Percentiles rank a stretch among this genome's conserved stretches.
phyloP scores from a whole-genome alignment of 176 grass and related monocot species.

The Poa annua region DNA sequence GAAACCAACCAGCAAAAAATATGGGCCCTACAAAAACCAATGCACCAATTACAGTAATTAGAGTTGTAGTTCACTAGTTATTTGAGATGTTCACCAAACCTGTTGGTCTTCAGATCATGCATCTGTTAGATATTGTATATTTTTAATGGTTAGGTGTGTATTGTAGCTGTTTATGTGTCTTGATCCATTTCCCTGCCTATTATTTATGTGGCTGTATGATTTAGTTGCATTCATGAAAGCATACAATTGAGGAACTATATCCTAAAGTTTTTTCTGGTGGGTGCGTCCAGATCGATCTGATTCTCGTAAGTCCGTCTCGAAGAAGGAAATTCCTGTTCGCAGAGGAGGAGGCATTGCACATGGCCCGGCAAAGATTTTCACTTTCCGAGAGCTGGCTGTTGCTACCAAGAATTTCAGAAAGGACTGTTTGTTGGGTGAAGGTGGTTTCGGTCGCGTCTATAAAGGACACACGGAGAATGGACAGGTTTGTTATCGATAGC shows the following conservation, averaged over 20 bases:
- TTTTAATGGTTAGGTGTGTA: not conserved
- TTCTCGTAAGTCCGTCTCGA: slow-evolving; percentile 48
- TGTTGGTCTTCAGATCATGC: slow-evolving; percentile 25
- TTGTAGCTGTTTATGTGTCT: not conserved
- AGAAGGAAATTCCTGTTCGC: slow-evolving; percentile 59
- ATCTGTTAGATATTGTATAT: not conserved
- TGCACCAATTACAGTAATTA: not conserved
- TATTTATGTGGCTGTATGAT: slow-evolving; percentile 1
- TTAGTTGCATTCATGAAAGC: slow-evolving; percentile 15
- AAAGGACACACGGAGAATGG: slow-evolving; percentile 85
- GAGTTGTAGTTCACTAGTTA: slow-evolving; percentile 1
- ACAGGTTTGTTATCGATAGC: slow-evolving; percentile 57
- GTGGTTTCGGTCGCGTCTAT: slow-evolving; percentile 85
- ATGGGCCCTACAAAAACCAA: not conserved
- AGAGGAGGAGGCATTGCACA: slow-evolving; percentile 56
- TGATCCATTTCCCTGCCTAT: not conserved
- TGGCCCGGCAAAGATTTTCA: slow-evolving; percentile 77
- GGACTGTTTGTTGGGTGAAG: slow-evolving; percentile 87
- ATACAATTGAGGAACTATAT: slow-evolving; percentile 14
- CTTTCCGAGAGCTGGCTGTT: slow-evolving; percentile 75
- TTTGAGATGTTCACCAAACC: not conserved
- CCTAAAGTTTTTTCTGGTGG: slow-evolving; percentile 31
- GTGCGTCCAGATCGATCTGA: slow-evolving; percentile 47
- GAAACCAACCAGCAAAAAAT: not conserved
- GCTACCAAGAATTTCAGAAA: slow-evolving; percentile 82